Conservation (phyloP, 768 basidiomycete genomes). For the Tricholoma sp. region DNA sequence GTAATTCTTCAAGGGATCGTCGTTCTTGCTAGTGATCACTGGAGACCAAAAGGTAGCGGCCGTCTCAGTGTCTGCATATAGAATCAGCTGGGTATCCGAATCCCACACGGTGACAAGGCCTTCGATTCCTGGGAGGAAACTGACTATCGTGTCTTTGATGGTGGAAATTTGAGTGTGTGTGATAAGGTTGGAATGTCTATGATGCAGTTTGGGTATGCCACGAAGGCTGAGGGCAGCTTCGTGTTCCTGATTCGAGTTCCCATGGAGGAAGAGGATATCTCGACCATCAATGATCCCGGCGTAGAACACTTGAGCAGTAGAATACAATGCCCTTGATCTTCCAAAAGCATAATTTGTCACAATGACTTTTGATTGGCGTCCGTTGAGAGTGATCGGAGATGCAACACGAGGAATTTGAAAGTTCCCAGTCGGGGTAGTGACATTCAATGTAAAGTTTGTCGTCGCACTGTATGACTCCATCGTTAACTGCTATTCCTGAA, state of each 20-base stretch:
- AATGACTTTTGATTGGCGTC: constrained; percentile 71
- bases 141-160: constrained; percentile 37
- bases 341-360: constrained; percentile 74
- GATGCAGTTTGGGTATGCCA: constrained; percentile 38
- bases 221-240: constrained; percentile 44
- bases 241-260: constrained; percentile 49
- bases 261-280: constrained; percentile 63
- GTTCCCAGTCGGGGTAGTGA: constrained; percentile 45
- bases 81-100: constrained; percentile 57
- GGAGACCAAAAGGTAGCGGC: constrained; percentile 78
- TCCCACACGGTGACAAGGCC: constrained; percentile 64
- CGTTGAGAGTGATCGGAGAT: constrained; percentile 51
- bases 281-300: constrained; percentile 54
- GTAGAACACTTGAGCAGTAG: constrained; percentile 70
- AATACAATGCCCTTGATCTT: constrained; percentile 47
- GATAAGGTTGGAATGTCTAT: constrained; percentile 25
- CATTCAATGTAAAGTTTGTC: constrained; percentile 54
- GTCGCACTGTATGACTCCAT: constrained; percentile 28
- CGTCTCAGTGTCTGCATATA: constrained; percentile 62
- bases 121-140: constrained; percentile 49
- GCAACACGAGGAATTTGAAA: constrained; percentile 54
- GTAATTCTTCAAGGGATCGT: constrained; percentile 48
- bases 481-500: not conserved
- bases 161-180: constrained; percentile 20
- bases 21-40: constrained; percentile 38